Evolutionary conservation across 371 early-diverging fungal genomes (phyloP).

Genomic region (Lichtheimia ramosa): DNA sequence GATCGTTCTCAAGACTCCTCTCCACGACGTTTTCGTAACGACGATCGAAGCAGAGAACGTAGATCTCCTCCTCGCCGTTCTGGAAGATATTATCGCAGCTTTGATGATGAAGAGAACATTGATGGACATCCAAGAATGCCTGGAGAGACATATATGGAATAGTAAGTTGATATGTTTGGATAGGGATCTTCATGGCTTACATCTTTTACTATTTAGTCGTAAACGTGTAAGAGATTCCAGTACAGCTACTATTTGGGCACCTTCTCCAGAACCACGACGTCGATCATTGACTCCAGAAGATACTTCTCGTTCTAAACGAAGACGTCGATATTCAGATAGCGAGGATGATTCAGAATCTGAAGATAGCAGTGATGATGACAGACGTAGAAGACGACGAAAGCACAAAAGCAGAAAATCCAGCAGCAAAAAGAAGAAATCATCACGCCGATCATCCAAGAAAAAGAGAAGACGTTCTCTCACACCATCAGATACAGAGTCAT

Average conservation of each 20-base stretch:
- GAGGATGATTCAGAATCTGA: constrained; percentile 14
- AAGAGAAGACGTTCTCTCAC: constrained; percentile 8
- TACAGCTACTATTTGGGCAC: constrained; percentile 65
- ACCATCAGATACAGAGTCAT: constrained; percentile 6
- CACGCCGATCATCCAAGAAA: constrained; percentile 9
- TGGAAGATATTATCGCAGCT: constrained; percentile 3
- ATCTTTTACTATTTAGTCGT: constrained; percentile 28
- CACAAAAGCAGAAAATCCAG: constrained; percentile 15
- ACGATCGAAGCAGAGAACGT: neutral
- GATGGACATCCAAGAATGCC: constrained; percentile 17
- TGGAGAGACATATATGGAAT: constrained; percentile 23
- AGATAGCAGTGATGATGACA: constrained; percentile 16
- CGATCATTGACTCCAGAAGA: constrained; percentile 35
- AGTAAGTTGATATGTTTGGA: constrained; percentile 10
- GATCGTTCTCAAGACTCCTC: constrained; percentile 5
- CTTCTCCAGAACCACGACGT: constrained; percentile 58
- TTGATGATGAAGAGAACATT: constrained; percentile 13
- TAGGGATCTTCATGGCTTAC: neutral
- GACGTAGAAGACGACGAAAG: constrained; percentile 18
- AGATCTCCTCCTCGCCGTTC: constrained; percentile 7
- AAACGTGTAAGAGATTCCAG: constrained; percentile 51
- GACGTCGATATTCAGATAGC: constrained; percentile 6
- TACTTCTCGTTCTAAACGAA: constrained; percentile 10
- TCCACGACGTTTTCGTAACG: constrained; percentile 2
- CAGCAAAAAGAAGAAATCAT: constrained; percentile 22